A percentile compares a stretch with the other conserved stretches of the same genome.
phyloP scores from a whole-genome alignment of 2,329 filamentous ascomycete species.

The Ramularia endophylla region DNA sequence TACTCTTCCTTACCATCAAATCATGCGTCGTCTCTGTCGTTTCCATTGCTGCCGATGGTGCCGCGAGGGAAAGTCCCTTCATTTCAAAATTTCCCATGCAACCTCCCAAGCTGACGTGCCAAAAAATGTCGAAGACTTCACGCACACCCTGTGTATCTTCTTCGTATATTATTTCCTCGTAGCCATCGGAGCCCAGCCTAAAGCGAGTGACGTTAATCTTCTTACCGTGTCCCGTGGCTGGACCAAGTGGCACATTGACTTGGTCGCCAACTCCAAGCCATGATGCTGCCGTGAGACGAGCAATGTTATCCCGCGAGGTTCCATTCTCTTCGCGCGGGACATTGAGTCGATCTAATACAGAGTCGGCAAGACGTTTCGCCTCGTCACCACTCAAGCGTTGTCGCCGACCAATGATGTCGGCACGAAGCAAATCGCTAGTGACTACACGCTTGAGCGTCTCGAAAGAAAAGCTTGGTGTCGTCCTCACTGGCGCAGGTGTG shows the following conservation, averaged over 20 bases:
- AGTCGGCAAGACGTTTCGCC: slow-evolving; percentile 41
- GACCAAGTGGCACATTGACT: slow-evolving; percentile 34
- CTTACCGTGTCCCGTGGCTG: slow-evolving; percentile 27
- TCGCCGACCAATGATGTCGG: slow-evolving; percentile 36
- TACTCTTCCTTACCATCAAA: slow-evolving; percentile 15
- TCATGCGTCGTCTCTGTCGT: slow-evolving; percentile 18
- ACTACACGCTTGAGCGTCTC: slow-evolving; percentile 42
- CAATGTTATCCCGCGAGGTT: slow-evolving; percentile 31
- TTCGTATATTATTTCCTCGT: slow-evolving; percentile 30
- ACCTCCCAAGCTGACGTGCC: slow-evolving; percentile 37
- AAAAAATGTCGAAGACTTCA: slow-evolving; percentile 41
- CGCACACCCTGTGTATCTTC: slow-evolving; percentile 37
- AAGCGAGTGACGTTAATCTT: slow-evolving; percentile 39
- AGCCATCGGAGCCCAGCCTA: slow-evolving; percentile 30
- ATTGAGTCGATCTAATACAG: slow-evolving; percentile 36
- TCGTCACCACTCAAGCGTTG: slow-evolving; percentile 39
- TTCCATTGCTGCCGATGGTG: background rate
- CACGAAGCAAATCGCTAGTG: slow-evolving; percentile 43
- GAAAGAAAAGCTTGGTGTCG: slow-evolving; percentile 26
- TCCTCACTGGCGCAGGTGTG: slow-evolving; percentile 5
- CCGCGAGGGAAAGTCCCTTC: slow-evolving; percentile 32
- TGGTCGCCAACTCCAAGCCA: slow-evolving; percentile 35
- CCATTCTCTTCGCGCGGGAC: slow-evolving; percentile 30
- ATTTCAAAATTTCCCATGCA: slow-evolving; percentile 39
- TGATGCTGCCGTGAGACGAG: slow-evolving; percentile 37